phyloP scores from a whole-genome alignment of 1,284 basidiomycete species.

The Rhodotorula sp. region DNA sequence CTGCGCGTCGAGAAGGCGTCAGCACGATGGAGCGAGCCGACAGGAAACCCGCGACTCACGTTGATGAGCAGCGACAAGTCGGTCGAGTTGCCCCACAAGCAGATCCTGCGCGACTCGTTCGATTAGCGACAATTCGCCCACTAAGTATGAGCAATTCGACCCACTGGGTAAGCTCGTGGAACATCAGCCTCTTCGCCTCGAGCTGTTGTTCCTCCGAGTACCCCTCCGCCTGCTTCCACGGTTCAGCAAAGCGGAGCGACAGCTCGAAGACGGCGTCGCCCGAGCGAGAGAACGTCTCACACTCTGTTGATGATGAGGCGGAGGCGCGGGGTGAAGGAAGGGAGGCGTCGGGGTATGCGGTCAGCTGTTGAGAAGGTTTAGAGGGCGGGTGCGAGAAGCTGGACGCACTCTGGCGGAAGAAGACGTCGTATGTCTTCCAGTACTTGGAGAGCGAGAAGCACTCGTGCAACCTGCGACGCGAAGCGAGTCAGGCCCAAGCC shows the following conservation, averaged over 20 bases:
- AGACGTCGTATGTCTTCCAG: conserved; percentile 81
- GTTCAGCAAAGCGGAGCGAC: conserved; percentile 85
- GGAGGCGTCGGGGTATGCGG: background rate
- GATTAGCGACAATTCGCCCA: too few species aligned
- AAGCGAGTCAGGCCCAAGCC: too few species aligned
- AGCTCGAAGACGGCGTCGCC: conserved; percentile 91
- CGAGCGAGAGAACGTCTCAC: conserved; percentile 94
- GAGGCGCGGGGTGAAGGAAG: conserved; percentile 3
- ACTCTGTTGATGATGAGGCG: conserved; percentile 52
- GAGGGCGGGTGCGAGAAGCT: background rate
- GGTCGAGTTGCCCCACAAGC: conserved; percentile 84
- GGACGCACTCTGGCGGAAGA: conserved; percentile 75
- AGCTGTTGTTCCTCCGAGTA: conserved; percentile 59
- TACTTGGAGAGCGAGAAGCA: conserved; percentile 91
- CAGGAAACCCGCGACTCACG: conserved; percentile 40
- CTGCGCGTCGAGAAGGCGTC: conserved; percentile 24
- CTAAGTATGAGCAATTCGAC: background rate
- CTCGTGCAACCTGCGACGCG: conserved; percentile 63
- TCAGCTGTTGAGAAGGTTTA: conserved; percentile 28
- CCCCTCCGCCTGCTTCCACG: conserved; percentile 63
- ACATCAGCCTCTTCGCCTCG: conserved; percentile 84
- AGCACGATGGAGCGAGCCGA: background rate
- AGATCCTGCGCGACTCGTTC: conserved; percentile 53
- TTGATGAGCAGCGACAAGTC: conserved; percentile 94
- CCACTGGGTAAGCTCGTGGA: conserved; percentile 83